These are phyloP conservation scores for Arachis monticola DNA, from an alignment of 331 rosid species.

Conservation along the genomic window DNA sequence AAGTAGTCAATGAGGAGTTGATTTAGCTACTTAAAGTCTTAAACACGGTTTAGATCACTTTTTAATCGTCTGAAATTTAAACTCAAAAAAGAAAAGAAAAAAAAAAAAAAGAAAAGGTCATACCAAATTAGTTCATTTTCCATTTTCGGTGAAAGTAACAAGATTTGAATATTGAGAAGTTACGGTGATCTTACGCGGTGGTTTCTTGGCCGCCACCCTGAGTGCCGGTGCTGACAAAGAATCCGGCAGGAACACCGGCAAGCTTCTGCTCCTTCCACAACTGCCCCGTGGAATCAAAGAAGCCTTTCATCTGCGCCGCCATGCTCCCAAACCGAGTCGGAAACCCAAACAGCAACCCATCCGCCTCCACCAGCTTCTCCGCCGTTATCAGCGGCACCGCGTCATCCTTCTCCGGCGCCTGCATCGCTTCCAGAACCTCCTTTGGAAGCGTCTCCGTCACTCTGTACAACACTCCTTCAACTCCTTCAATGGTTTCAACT, in stretches of 20 bases:
- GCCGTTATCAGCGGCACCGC: conserved; percentile 60
- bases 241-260: conserved; percentile 82
- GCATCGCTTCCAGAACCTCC: conserved; percentile 66
- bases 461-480: conserved; percentile 70
- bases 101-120: no score
- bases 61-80: no score
- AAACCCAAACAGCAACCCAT: conserved; percentile 79
- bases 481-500: conserved; percentile 72
- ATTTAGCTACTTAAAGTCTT: no score
- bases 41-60: no score
- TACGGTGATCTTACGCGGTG: conserved; percentile 67
- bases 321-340: conserved; percentile 84
- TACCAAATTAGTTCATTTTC: no score
- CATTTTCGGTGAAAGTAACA: no score
- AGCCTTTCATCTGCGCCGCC: conserved; percentile 89
- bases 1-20: no score
- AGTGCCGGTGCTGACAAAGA: conserved; percentile 82
- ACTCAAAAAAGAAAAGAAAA: no score
- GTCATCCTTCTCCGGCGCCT: conserved; percentile 63
- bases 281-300: conserved; percentile 73
- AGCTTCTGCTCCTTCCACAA: conserved; percentile 78
- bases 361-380: conserved; percentile 71
- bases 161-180: no score
- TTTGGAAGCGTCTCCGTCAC: conserved; percentile 72
- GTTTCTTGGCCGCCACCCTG: conserved; percentile 98